Evolutionary conservation across 2,329 filamentous ascomycete species (phyloP).

Genomic region (Alternaria sp.): DNA sequence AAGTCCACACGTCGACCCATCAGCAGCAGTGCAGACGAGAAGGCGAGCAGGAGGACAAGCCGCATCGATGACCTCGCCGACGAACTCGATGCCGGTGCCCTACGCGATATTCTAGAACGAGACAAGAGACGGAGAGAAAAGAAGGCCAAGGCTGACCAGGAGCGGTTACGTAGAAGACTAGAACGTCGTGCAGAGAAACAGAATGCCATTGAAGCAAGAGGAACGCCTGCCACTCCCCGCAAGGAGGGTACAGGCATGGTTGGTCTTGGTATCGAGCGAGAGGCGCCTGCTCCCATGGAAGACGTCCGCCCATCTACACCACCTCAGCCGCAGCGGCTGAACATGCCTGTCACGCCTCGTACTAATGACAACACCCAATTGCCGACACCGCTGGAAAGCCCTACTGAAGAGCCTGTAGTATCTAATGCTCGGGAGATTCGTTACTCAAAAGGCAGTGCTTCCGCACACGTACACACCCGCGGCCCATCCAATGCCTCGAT

Average conservation of each 20-base stretch:
- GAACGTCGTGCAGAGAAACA: constrained; percentile 71
- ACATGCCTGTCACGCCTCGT: constrained; percentile 31
- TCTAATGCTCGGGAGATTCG: constrained; percentile 59
- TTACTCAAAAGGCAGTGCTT: constrained; percentile 58
- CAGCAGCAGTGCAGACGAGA: constrained; percentile 54
- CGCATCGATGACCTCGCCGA: constrained; percentile 77
- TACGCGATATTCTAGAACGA: constrained; percentile 89
- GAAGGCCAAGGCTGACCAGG: constrained; percentile 73
- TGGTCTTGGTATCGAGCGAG: constrained; percentile 67
- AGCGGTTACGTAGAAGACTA: constrained; percentile 71
- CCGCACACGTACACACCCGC: constrained; percentile 56
- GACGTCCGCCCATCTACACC: constrained; percentile 54
- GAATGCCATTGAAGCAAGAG: constrained; percentile 64
- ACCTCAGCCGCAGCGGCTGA: constrained; percentile 28
- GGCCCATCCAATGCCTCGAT: constrained; percentile 63
- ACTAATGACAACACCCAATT: constrained; percentile 36
- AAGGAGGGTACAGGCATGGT: constrained; percentile 53
- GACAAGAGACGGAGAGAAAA: constrained; percentile 82
- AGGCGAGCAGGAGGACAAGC: constrained; percentile 66
- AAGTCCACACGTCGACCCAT: constrained; percentile 59
- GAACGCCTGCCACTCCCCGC: constrained; percentile 64
- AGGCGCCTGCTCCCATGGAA: constrained; percentile 64
- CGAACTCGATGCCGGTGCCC: constrained; percentile 80
- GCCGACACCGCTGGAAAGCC: constrained; percentile 52
- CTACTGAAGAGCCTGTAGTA: constrained; percentile 57